phyloP scores from a whole-genome alignment of 2,329 filamentous ascomycete species.

The Chalaropsis thielavioides region DNA sequence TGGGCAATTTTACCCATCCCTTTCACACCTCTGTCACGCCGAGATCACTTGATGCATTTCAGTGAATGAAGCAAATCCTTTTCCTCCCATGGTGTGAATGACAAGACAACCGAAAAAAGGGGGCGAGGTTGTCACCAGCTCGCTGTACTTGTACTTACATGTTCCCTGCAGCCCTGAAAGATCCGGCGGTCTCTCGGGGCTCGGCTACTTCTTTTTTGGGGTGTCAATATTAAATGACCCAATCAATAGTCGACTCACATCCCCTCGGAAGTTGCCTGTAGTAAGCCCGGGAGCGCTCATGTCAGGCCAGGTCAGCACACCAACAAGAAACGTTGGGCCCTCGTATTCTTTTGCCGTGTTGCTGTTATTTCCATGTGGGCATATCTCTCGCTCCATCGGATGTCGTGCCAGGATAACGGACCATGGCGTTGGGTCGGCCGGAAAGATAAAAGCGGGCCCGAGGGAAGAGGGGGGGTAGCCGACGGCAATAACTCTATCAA shows the following conservation, averaged over 20 bases:
- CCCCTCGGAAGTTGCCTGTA: background rate
- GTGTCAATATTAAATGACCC: background rate
- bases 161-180: background rate
- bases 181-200: conserved; percentile 1
- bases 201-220: background rate
- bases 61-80: background rate
- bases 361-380: background rate
- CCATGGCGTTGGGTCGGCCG: background rate
- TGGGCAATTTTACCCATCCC: background rate
- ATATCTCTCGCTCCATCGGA: background rate
- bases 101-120: background rate
- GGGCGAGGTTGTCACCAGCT: background rate
- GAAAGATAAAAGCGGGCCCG: background rate
- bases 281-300: background rate
- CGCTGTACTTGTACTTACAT: background rate
- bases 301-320: too few species aligned
- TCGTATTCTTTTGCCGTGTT: background rate
- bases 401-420: background rate
- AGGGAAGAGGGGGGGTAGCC: background rate
- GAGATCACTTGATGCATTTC: background rate
- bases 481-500: background rate
- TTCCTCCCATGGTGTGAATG: background rate
- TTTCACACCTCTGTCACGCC: background rate
- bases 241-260: background rate
- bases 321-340: too few species aligned